Base-by-base conservation (phyloP, 257 asterid species). In the Nicotiana tomentosiformis region DNA sequence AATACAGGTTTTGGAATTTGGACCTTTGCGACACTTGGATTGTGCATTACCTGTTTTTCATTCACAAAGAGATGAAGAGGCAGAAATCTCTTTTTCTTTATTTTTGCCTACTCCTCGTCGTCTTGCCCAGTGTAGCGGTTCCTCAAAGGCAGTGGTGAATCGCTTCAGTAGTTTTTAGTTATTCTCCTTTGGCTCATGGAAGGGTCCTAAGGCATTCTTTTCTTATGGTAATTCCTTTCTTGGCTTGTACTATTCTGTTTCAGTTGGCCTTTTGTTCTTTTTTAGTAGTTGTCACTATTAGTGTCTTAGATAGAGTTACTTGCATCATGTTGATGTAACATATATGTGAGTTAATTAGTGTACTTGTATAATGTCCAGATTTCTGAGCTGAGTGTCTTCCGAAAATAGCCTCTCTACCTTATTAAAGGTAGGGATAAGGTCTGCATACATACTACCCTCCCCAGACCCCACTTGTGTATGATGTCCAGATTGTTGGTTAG, bases 61-160 rank as follows among this genome's bases (percentile, higher is more conserved):
- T 82, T 68, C 77, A 76, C 81, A 85, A 68, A 43, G 70, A 64
- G 85, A 65, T 82, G 86, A 82, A 82, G 87, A 56, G 77, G 92
- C 93, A 90, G 90, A 80, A 60, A 84, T 61, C 56, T 39, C 56
- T 18, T 86, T 84, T 88, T 88, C 77, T 64, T 62, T 65, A 85
- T 86, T 88, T 90, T 91, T 92, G 92, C 89, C 82, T 81, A 78
- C 20, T 82, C 39, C 26, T 83, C 82, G 23, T 84, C 66, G 49
- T 72, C 87, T 72, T 76, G 46, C 66, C 84, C 81, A 12, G 30
- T 81, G 64, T 61, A 26, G 80, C 43, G 58, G 68, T 76, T 76
- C 80, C 64, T 76, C 80, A 8, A 51, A 76, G 26, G 15, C 43
- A 51, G 43, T 16, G 10, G 64, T 16, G 7, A 84, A 68, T 60